phyloP scores from a whole-genome alignment of 768 basidiomycete genomes.

The Pisolithus tinctorius region DNA sequence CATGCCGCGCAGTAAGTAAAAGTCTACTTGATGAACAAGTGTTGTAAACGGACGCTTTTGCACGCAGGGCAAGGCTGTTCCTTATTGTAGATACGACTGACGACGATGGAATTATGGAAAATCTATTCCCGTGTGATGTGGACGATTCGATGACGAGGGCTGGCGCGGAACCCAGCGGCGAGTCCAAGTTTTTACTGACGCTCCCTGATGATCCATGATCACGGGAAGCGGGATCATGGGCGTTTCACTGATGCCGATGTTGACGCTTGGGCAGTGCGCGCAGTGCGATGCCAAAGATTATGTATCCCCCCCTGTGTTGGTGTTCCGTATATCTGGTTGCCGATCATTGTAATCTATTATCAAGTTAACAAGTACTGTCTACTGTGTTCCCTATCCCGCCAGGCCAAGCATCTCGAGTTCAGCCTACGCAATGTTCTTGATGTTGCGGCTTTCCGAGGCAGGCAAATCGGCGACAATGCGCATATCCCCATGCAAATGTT shows the following conservation, averaged over 20 bases:
- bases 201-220: constrained; percentile 16
- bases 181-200: constrained; percentile 20
- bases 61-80: constrained; percentile 16
- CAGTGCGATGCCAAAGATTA: no score
- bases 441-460: no score
- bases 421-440: no score
- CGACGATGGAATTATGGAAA: constrained; percentile 20
- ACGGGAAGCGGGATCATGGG: neutral
- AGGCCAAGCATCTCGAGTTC: no score
- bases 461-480: neutral
- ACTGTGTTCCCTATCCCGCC: no score
- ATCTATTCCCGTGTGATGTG: constrained; percentile 24
- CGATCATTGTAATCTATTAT: no score
- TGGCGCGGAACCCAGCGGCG: constrained; percentile 17
- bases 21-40: no score
- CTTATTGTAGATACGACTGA: constrained; percentile 19
- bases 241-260: no score
- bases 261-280: no score
- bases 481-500: neutral
- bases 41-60: neutral
- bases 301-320: no score
- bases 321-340: no score
- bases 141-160: constrained; percentile 20
- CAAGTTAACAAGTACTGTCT: no score
- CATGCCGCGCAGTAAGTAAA: constrained; percentile 15